A percentile compares a stretch with the other conserved stretches of the same genome.
phyloP scores from a whole-genome alignment of 495 filamentous ascomycete species.

The Cercophora newfieldiana region DNA sequence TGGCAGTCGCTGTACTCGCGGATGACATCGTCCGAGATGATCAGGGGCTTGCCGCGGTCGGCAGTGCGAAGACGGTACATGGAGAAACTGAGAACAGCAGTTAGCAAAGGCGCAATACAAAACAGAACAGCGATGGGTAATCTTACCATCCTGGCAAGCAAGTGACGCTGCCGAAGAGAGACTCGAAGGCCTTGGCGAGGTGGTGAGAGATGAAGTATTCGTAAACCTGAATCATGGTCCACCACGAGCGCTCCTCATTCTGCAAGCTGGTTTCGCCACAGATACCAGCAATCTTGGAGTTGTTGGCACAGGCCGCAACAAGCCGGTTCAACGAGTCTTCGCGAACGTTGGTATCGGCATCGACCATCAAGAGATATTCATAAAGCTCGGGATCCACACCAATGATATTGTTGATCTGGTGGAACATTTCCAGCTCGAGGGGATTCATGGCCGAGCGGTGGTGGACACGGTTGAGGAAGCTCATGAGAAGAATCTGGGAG shows the following conservation, averaged over 20 bases:
- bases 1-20: conserved; percentile 82
- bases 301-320: conserved; percentile 88
- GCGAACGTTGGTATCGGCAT: conserved; percentile 93
- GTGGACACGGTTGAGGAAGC: conserved; percentile 96
- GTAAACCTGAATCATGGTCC: conserved; percentile 99
- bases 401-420: conserved; percentile 99
- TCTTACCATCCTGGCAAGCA: conserved; percentile 98
- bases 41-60: conserved; percentile 86
- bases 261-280: conserved; percentile 96
- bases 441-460: conserved; percentile 91
- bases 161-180: conserved; percentile 93
- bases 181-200: conserved; percentile 97
- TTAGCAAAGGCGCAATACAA: conserved; percentile 31
- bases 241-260: conserved; percentile 92
- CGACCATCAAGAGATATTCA: conserved; percentile 96
- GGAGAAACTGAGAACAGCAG: conserved; percentile 69
- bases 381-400: conserved; percentile 97
- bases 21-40: conserved; percentile 85
- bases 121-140: neutral
- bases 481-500: conserved; percentile 80
- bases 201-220: conserved; percentile 99
- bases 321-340: conserved; percentile 91
- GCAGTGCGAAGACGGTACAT: conserved; percentile 97
- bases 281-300: conserved; percentile 94
- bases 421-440: conserved; percentile 95